These are phyloP conservation scores for Pezicula neosporulosa DNA, from an alignment of 2,329 filamentous ascomycete genomes.

Conservation along the genomic window DNA sequence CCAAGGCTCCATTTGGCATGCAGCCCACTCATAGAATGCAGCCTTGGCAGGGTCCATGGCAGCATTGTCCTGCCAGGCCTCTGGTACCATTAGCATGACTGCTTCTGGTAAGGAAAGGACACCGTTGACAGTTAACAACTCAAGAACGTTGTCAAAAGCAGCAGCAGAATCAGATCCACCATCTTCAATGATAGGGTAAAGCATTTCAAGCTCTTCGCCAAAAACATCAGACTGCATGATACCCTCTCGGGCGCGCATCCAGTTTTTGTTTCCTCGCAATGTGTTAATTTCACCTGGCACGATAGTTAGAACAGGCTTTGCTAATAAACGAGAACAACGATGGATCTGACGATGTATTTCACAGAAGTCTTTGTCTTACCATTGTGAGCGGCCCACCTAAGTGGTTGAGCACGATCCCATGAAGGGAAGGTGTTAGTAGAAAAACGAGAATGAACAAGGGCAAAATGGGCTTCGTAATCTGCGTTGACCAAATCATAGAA, in stretches of 20 bases:
- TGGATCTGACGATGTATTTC: not conserved
- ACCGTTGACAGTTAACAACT: constrained; percentile 91
- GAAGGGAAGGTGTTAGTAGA: constrained; percentile 98
- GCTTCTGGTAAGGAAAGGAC: constrained; percentile 93
- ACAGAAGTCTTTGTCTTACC: constrained; percentile 42
- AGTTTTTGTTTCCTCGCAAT: constrained; percentile 96
- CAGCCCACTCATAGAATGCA: constrained; percentile 98
- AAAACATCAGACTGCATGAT: constrained; percentile 92
- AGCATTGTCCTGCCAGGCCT: constrained; percentile 94
- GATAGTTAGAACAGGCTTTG: constrained; percentile 24
- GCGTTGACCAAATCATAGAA: constrained; percentile 96
- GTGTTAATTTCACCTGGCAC: constrained; percentile 83
- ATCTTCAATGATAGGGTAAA: constrained; percentile 95
- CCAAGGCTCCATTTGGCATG: constrained; percentile 99
- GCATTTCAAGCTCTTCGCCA: constrained; percentile 81
- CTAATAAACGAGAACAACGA: not conserved
- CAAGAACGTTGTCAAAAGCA: constrained; percentile 94
- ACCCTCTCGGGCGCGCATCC: constrained; percentile 97
- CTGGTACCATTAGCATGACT: constrained; percentile 97
- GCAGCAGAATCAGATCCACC: constrained; percentile 95
- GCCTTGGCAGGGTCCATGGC: constrained; percentile 93
- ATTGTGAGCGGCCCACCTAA: constrained; percentile 97
- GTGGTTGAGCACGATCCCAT: constrained; percentile 94
- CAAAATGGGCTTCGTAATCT: constrained; percentile 96
- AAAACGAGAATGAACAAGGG: constrained; percentile 93